phyloP scores from a whole-genome alignment of 768 basidiomycete genomes.

The Calocera cornea region DNA sequence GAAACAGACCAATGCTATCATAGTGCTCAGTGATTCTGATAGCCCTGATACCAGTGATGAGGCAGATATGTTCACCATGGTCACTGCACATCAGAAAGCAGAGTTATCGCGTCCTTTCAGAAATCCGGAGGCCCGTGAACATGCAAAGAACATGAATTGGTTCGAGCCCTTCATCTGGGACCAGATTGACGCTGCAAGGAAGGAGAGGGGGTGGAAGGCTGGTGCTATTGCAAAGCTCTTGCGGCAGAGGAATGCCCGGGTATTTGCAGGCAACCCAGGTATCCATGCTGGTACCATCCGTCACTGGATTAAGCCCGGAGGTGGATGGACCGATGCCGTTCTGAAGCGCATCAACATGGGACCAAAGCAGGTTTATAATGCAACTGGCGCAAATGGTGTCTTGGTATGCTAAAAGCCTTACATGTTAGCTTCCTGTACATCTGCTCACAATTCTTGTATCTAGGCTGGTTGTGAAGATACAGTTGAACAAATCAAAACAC shows the following conservation, averaged over 20 bases:
- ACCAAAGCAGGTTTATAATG: neutral
- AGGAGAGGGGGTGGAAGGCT: neutral
- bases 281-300: neutral
- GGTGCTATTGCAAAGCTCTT: neutral
- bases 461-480: neutral
- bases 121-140: neutral
- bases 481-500: neutral
- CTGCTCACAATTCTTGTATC: neutral
- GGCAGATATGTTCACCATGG: neutral
- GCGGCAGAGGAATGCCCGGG: neutral
- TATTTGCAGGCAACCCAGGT: neutral
- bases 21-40: neutral
- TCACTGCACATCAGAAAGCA: neutral
- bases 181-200: neutral
- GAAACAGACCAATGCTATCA: neutral
- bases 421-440: neutral
- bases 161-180: neutral
- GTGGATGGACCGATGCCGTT: neutral
- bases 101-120: neutral
- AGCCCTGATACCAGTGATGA: neutral
- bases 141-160: neutral
- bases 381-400: neutral
- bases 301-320: neutral
- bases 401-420: neutral
- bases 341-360: neutral